These are phyloP conservation scores for Sabuloglossum arenarium DNA, from an alignment of 495 filamentous ascomycete genomes.

Conservation along the genomic window DNA sequence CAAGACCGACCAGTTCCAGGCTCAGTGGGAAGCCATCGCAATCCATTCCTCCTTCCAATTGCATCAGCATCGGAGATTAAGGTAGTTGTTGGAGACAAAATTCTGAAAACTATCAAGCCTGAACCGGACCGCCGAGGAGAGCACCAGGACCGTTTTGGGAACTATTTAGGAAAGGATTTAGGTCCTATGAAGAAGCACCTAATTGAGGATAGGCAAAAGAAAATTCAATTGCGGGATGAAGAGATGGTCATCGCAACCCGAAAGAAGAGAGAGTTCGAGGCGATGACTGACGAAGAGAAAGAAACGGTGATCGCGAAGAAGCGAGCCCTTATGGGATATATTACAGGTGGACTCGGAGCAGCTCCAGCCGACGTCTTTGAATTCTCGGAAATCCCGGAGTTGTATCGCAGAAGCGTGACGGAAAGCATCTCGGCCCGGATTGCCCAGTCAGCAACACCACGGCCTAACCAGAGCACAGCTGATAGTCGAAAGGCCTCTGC, in stretches of 20 bases:
- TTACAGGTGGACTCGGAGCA: neutral
- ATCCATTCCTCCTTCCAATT: neutral
- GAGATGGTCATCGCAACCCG: conserved; percentile 3
- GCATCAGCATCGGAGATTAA: neutral
- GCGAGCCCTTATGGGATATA: neutral
- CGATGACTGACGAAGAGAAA: conserved; percentile 1
- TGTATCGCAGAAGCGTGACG: neutral
- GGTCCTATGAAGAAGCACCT: conserved; percentile 7
- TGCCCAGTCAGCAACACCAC: neutral
- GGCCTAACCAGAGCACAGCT: neutral
- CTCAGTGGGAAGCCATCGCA: conserved; percentile 4
- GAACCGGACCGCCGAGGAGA: conserved; percentile 1
- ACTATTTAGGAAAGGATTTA: conserved; percentile 1
- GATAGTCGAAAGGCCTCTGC: neutral
- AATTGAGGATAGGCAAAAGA: conserved; percentile 1
- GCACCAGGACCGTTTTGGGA: conserved; percentile 1
- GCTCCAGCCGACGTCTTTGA: neutral
- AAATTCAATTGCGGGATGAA: conserved; percentile 2
- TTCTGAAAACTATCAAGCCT: neutral
- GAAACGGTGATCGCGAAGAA: neutral
- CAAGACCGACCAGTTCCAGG: neutral
- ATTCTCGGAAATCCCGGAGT: neutral
- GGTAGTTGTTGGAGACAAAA: conserved; percentile 2
- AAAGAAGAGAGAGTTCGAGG: conserved; percentile 5
- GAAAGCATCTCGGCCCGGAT: neutral